Percentiles rank a stretch among this genome's conserved stretches.
Evolutionary conservation across 2,329 filamentous ascomycete species (phyloP).

Genomic region (Endothia cerciana): DNA sequence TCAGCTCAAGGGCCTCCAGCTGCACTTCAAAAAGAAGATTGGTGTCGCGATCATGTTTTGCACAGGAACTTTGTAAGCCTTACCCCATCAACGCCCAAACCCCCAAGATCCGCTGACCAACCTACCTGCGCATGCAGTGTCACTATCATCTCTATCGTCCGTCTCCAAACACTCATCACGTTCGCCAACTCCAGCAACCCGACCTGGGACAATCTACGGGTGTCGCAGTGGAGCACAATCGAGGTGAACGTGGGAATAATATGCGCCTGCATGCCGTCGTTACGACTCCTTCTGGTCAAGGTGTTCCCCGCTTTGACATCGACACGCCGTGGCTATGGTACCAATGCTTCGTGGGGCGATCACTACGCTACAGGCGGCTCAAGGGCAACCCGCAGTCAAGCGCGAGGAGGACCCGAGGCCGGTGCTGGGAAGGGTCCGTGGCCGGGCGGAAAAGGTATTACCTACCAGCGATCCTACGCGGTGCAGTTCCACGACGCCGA

Average conservation of each 20-base stretch:
- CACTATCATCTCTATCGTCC: constrained; percentile 40
- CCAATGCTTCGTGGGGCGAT: constrained; percentile 15
- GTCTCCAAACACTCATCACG: constrained; percentile 37
- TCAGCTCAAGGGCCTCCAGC: constrained; percentile 44
- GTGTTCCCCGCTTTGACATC: constrained; percentile 33
- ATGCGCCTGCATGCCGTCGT: constrained; percentile 40
- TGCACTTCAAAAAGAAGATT: constrained; percentile 54
- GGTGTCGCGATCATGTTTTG: constrained; percentile 49
- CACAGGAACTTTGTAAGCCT: constrained; percentile 44
- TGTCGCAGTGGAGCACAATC: constrained; percentile 40
- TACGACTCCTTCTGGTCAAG: constrained; percentile 37
- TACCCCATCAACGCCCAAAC: background rate
- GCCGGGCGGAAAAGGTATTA: constrained; percentile 20
- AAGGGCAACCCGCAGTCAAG: constrained; percentile 10
- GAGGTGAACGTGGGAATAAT: constrained; percentile 42
- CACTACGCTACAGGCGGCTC: constrained; percentile 6
- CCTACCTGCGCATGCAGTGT: constrained; percentile 32
- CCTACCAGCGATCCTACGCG: constrained; percentile 29
- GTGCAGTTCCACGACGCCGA: constrained; percentile 31
- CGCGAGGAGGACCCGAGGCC: background rate
- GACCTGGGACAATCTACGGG: constrained; percentile 37
- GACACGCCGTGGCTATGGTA: constrained; percentile 19
- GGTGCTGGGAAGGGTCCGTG: background rate
- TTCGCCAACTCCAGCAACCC: constrained; percentile 38
- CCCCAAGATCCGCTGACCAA: background rate